phyloP scores from a whole-genome alignment of 495 filamentous ascomycete species.

The Hypoxylon intermedium region DNA sequence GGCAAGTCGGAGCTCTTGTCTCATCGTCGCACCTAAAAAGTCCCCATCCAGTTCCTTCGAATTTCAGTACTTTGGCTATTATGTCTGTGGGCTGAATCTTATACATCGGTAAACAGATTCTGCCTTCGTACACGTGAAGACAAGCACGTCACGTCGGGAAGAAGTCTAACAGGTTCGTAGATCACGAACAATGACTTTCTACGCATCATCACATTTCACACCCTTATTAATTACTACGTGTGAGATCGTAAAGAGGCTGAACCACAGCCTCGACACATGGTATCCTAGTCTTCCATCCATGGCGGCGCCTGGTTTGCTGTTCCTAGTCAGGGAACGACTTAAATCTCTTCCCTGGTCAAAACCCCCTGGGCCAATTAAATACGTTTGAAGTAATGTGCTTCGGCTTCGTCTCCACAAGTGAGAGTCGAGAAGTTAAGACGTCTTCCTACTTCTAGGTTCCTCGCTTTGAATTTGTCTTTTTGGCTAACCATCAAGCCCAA shows the following conservation, averaged over 20 bases:
- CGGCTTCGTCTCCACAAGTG: slow-evolving; percentile 23
- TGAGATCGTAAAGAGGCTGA: slow-evolving; percentile 31
- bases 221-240: slow-evolving; percentile 3
- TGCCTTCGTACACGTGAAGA: background rate
- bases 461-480: slow-evolving; percentile 5
- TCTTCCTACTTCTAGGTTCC: slow-evolving; percentile 1
- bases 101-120: slow-evolving; percentile 11
- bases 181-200: background rate
- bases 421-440: slow-evolving; percentile 1
- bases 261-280: slow-evolving; percentile 29
- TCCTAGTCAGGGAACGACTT: slow-evolving; percentile 13
- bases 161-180: slow-evolving; percentile 3
- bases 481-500: slow-evolving; percentile 4
- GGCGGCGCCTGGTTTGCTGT: slow-evolving; percentile 11
- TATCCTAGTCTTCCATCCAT: slow-evolving; percentile 24
- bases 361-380: slow-evolving; percentile 25
- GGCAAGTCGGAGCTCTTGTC: slow-evolving; percentile 34
- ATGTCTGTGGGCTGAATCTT: slow-evolving; percentile 6
- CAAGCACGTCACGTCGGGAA: slow-evolving; percentile 4
- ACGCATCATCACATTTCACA: background rate
- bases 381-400: slow-evolving; percentile 21
- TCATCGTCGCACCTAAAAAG: slow-evolving; percentile 25
- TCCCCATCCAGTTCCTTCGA: slow-evolving; percentile 4
- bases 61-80: slow-evolving; percentile 1
- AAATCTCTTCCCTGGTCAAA: slow-evolving; percentile 17